phyloP scores from a whole-genome alignment of 192 early-diverging fungal species.

The Linnemannia elongata region DNA sequence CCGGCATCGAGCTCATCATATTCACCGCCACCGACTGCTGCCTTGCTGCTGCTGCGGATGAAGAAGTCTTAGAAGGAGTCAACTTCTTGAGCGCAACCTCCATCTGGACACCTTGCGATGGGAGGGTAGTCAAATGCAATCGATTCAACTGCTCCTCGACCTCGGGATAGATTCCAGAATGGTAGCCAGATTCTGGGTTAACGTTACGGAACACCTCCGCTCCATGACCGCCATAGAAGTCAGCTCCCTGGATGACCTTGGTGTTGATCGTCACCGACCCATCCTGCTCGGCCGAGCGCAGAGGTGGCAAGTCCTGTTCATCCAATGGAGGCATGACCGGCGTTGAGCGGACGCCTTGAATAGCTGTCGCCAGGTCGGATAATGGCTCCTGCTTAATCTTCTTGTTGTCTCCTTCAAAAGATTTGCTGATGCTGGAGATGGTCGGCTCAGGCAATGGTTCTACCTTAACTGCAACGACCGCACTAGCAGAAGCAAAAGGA shows the following conservation, averaged over 20 bases:
- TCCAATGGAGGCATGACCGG: slow-evolving; percentile 36
- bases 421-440: neutral
- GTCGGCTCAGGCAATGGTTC: neutral
- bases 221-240: neutral
- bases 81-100: slow-evolving; percentile 28
- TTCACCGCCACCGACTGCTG: neutral
- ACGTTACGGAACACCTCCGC: slow-evolving; percentile 8
- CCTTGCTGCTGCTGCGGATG: neutral
- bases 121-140: slow-evolving; percentile 24
- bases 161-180: slow-evolving; percentile 26
- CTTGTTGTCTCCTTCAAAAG: neutral
- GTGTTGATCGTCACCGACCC: slow-evolving; percentile 22
- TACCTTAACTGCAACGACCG: neutral
- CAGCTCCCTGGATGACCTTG: neutral
- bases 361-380: neutral
- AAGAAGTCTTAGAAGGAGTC: neutral
- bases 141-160: slow-evolving; percentile 31
- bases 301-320: slow-evolving; percentile 30
- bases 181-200: slow-evolving; percentile 46
- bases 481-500: neutral
- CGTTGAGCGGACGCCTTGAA: slow-evolving; percentile 20
- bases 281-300: slow-evolving; percentile 11
- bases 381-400: neutral
- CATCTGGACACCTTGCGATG: slow-evolving; percentile 24
- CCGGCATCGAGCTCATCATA: neutral